Evolutionary conservation across 139 green algal species (phyloP).

Genomic region (Chlorella sp.): DNA sequence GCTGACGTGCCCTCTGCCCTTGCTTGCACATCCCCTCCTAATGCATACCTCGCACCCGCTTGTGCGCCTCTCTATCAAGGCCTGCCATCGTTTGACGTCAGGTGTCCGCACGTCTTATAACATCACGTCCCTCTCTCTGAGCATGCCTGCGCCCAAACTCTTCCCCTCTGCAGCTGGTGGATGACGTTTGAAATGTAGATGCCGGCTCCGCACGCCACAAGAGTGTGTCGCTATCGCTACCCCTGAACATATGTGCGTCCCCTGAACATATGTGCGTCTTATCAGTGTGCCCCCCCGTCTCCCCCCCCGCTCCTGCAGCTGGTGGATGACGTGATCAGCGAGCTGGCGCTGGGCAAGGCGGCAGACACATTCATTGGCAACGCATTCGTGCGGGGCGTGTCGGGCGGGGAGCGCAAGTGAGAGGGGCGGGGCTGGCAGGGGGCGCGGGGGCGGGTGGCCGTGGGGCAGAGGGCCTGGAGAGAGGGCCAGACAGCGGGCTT

Average conservation of each 20-base stretch:
- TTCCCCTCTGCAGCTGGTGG: too few species aligned
- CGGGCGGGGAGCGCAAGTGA: conserved; percentile 64
- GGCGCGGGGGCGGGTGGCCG: not conserved
- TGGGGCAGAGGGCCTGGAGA: not conserved
- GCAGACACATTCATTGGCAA: conserved; percentile 62
- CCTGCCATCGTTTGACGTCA: too few species aligned
- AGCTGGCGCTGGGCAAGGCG: conserved; percentile 55
- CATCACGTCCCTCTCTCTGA: too few species aligned
- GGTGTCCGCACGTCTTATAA: too few species aligned
- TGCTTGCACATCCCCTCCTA: not conserved
- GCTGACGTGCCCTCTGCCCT: not conserved
- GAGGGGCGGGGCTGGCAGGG: conserved; percentile 30
- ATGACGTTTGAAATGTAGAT: too few species aligned
- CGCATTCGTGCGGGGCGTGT: conserved; percentile 50
- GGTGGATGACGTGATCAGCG: conserved; percentile 43
- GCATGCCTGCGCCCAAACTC: too few species aligned
- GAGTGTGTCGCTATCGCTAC: too few species aligned
- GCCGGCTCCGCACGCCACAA: too few species aligned
- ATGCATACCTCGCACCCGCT: not conserved
- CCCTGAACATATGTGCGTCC: too few species aligned
- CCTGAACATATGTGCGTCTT: not conserved
- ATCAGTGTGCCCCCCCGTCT: not conserved
- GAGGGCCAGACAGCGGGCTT: too few species aligned
- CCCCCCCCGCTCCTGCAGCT: not conserved
- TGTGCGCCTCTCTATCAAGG: not conserved